Evolutionary conservation across 306 rosid species (phyloP), one percentile per base, ranked within the genome.

Genomic region (Luffa aegyptiaca): DNA sequence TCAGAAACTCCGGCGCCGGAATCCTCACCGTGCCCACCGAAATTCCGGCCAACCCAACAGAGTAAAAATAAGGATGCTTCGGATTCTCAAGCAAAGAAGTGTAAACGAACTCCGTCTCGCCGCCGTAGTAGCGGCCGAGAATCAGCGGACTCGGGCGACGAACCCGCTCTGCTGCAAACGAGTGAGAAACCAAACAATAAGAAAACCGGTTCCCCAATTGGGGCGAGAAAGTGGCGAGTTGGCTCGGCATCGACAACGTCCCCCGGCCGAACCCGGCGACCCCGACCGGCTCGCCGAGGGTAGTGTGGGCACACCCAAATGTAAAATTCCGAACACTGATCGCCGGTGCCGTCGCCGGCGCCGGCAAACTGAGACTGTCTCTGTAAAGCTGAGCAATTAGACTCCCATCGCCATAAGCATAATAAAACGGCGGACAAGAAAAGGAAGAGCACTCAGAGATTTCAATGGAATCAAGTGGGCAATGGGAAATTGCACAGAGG

Each of bases 241-340:
- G 98, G 8, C 91, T 93, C 2, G 98, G 97, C 10, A 95, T 74
- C 66, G 97, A 95, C 0, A 95, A 80, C 37, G 83, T 1, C 0
- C 98, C 98, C 1, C 92, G 97, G 59, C 97, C 97, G 70, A 95
- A 95, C 4, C 98, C 98, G 1, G 98, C 98, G 0, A 95, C 97
- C 0, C 97, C 98, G 10, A 90, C 85, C 52, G 98, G 97, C 76
- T 95, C 98, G 52, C 87, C 98, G 31, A 95, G 90, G 1, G 97
- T 81, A 10, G 97, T 81, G 77, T 95, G 97, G 68, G 98, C 93
- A 46, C 98, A 95, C 4, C 93, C 98, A 14, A 95, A 95, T 1
- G 98, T 91, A 85, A 95, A 95, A 64, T 95, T 91, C 3, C 78
- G 81, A 0, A 95, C 89, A 46, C 65, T 5, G 57, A 89, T 80